Conservation (phyloP, 2,329 filamentous ascomycete species). For the Aspergillus ustus region DNA sequence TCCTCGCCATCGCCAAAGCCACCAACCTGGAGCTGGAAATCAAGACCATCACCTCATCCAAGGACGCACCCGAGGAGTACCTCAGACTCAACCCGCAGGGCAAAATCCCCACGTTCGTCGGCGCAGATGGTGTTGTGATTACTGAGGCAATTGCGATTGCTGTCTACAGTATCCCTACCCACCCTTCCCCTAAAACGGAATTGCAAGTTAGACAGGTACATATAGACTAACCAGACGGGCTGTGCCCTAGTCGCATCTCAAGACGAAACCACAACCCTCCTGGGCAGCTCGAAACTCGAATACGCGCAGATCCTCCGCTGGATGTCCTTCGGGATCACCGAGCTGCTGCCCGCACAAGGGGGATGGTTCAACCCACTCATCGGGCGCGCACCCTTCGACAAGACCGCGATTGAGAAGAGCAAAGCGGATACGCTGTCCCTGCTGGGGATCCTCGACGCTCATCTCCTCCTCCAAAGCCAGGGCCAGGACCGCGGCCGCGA, state of each 20-base stretch:
- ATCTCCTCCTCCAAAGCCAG: too few species aligned
- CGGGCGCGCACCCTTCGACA: not conserved
- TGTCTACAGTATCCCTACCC: constrained; percentile 13
- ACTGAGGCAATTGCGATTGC: constrained; percentile 19
- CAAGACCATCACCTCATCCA: constrained; percentile 5
- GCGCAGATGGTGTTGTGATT: constrained; percentile 15
- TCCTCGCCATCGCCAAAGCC: constrained; percentile 16
- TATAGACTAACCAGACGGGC: too few species aligned
- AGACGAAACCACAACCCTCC: constrained; percentile 16
- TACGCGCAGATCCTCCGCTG: constrained; percentile 18
- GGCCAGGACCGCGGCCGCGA: too few species aligned
- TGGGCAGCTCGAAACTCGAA: constrained; percentile 14
- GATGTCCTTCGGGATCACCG: constrained; percentile 19
- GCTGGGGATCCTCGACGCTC: constrained; percentile 2
- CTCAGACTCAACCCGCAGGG: constrained; percentile 15
- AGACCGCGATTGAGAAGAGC: not conserved
- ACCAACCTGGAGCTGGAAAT: constrained; percentile 15
- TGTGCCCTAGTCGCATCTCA: constrained; percentile 18
- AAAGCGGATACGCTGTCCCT: constrained; percentile 1
- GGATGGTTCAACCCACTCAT: constrained; percentile 13
- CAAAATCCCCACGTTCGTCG: constrained; percentile 19
- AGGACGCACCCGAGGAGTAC: not conserved
- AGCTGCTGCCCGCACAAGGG: constrained; percentile 10
- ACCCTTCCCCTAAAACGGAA: not conserved
- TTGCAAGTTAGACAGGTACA: too few species aligned